These are phyloP conservation scores for Apiotrichum veenhuisii DNA, from an alignment of 1,284 basidiomycete species.

Conservation along the genomic window DNA sequence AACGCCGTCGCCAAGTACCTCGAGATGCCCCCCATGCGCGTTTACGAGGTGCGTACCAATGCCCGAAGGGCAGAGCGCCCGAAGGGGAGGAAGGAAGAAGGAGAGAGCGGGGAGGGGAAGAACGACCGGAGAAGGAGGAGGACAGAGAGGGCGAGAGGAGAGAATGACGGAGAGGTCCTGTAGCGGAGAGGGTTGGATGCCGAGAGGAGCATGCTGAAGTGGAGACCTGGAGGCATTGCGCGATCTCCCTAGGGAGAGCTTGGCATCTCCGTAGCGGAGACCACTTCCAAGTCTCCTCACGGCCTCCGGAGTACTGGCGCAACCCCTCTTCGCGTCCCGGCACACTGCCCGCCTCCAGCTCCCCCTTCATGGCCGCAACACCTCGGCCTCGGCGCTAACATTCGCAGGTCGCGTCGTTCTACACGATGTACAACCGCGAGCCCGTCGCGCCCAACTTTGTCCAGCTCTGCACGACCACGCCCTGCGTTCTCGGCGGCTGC, in stretches of 20 bases:
- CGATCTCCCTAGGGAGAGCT: too few species aligned
- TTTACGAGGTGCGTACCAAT: slow-evolving; percentile 66
- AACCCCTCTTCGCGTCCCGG: not conserved
- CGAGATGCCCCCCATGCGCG: slow-evolving; percentile 96
- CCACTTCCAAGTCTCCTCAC: too few species aligned
- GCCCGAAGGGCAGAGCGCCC: not conserved
- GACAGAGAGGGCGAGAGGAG: not conserved
- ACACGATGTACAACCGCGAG: slow-evolving; percentile 98
- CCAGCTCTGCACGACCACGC: slow-evolving; percentile 98
- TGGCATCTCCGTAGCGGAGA: too few species aligned
- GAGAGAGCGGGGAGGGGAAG: too few species aligned
- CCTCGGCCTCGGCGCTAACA: not conserved
- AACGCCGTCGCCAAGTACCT: slow-evolving; percentile 91
- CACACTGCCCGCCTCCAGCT: not conserved
- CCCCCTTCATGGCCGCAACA: not conserved
- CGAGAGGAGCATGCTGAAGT: not conserved
- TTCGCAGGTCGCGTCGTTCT: slow-evolving; percentile 85
- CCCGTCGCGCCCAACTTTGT: slow-evolving; percentile 93
- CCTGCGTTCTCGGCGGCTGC: slow-evolving; percentile 89
- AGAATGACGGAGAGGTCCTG: too few species aligned
- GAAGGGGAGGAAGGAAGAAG: not conserved
- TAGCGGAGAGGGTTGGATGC: too few species aligned
- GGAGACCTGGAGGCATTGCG: too few species aligned
- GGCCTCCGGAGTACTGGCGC: too few species aligned
- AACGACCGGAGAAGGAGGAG: not conserved